Evolutionary conservation across 1,284 basidiomycete species (phyloP), one percentile per base, ranked within the genome.

Genomic region (Fomitopsis betulina): DNA sequence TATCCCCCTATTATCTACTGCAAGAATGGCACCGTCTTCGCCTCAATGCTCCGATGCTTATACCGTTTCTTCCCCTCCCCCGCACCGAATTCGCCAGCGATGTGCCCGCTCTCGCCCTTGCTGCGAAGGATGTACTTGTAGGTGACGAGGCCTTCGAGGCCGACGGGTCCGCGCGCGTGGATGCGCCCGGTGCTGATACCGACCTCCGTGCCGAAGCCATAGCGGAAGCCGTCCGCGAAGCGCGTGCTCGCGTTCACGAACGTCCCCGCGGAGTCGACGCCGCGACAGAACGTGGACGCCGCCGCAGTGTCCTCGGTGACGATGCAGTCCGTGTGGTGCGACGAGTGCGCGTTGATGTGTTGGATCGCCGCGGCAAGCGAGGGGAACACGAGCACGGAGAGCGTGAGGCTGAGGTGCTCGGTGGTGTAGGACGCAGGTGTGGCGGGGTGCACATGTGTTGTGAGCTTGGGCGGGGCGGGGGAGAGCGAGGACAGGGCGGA

Each of bases 161-260:
- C 97, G 1, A 99, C 97, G 0, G 97, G 97, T 2, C 97, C 97
- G 32, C 97, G 80, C 2, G 97, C 96, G 69, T 99, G 97, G 56
- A 97, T 98, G 67, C 93, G 89, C 2, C 95, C 95, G 0, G 97
- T 99, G 70, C 89, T 92, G 69, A 99, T 98, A 9, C 97, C 97
- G 1, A 99, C 96, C 74, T 99, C 97, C 1, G 97, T 96, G 1
- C 97, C 97, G 63, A 98, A 93, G 0, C 97, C 97, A 73, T 95
- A 99, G 57, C 97, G 77, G 75, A 96, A 98, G 1, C 97, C 97
- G 73, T 99, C 97, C 0, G 96, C 91, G 69, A 99, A 99, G 50
- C 97, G 84, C 8, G 97, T 97, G 63, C 89, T 93, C 3, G 95
- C 93, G 67, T 99, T 99, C 62, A 98, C 84, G 68, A 92, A 99